Base-by-base conservation (phyloP, 2,329 filamentous ascomycete genomes). In the Beauveria australis region DNA sequence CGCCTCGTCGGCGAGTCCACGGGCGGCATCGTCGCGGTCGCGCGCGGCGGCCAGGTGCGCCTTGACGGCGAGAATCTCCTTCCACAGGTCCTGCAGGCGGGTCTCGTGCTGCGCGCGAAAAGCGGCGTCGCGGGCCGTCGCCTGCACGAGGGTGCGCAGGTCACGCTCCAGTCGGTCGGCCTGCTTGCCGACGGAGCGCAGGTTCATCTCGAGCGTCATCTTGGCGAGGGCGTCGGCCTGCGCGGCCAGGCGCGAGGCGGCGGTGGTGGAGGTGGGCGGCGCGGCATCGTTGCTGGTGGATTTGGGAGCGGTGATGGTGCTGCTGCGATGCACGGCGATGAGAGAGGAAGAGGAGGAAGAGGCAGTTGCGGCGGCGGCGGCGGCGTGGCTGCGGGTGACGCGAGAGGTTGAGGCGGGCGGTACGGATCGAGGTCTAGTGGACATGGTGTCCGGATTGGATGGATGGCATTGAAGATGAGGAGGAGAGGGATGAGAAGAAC, bases 131-230 rank as follows among this genome's bases (percentile, higher is more conserved):
- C 68, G 60, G 8, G 64, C 63, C 2, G 69, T 73, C 18, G 59
- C 57, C 7, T 43, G 18, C 8, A 69, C 66, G 7, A 75, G 68
- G 19, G 61, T 59, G 7, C 59, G 61, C 30, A 75, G 60, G 10
- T 73, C 69, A 2, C 63, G 63, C 57, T 74, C 69, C 2, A 75
- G 68, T 3, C 67, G 65, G 47, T 69, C 66, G 1, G 69, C 68
- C 53, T 71, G 69, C 24, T 60, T 59, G 30, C 62, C 56, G 26
- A 75, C 62, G 37, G 66, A 61, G 43, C 69, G 71, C 41, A 75
- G 62, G 61, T 68, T 71, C 57, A 75, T 69, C 64, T 75, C 73
- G n/a, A 71, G 64, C 6, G 70, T 74, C 70, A 75, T 74, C 47
- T 63, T 66, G 5, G 73, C 70, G n/a, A 75, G 67, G 37, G 70